Evolutionary conservation across 176 grass and related monocot species (phyloP).

Genomic region (Aegilops speltoides): DNA sequence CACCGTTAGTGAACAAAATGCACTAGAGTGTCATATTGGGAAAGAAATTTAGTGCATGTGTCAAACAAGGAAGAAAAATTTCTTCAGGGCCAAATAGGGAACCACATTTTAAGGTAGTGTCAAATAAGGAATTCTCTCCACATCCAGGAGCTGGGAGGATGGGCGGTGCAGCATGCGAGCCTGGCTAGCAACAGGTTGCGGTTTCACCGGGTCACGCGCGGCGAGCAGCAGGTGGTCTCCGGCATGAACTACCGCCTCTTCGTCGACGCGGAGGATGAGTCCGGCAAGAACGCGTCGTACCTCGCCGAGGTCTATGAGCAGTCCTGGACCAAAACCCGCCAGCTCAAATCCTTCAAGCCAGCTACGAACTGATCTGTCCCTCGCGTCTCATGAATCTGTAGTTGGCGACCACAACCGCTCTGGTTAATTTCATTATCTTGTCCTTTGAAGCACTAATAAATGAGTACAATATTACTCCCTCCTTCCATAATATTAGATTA

Average conservation of each 20-base stretch:
- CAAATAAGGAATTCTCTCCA: too few relatives aligned
- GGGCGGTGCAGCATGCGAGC: constrained; percentile 26
- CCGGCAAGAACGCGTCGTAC: background rate
- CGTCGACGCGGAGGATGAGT: constrained; percentile 1
- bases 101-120: too few relatives aligned
- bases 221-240: constrained; percentile 44
- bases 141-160: constrained; percentile 43
- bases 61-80: too few relatives aligned
- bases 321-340: constrained; percentile 19
- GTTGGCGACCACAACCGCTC: background rate
- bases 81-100: too few relatives aligned
- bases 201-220: constrained; percentile 29
- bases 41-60: too few relatives aligned
- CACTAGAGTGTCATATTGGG: too few relatives aligned
- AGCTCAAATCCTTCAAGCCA: constrained; percentile 44
- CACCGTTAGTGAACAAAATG: too few relatives aligned
- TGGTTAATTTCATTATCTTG: background rate
- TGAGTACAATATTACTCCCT: background rate
- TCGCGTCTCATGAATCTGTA: background rate
- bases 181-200: background rate
- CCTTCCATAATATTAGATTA: too few relatives aligned
- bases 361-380: background rate
- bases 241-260: constrained; percentile 51
- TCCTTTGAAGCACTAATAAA: background rate
- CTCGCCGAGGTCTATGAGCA: constrained; percentile 49